Conservation (phyloP, 2,329 filamentous ascomycete species). For the Trichoderma cornu-damae region DNA sequence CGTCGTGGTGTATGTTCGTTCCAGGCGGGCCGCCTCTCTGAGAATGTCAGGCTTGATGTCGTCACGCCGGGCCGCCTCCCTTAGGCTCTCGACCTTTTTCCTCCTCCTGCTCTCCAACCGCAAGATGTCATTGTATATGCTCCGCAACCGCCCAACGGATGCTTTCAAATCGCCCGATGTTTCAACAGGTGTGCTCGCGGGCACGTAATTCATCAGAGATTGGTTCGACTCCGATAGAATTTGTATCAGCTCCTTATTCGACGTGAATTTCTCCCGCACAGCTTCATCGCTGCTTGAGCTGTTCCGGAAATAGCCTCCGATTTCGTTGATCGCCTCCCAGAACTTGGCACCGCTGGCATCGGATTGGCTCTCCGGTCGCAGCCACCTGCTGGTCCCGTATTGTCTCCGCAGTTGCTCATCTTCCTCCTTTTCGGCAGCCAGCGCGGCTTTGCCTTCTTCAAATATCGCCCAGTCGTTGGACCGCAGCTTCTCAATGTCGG, state of each 20-base stretch:
- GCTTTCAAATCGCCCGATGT: constrained; percentile 77
- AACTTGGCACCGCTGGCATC: constrained; percentile 65
- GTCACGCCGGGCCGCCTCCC: constrained; percentile 75
- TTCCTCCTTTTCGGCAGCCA: constrained; percentile 76
- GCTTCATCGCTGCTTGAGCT: constrained; percentile 52
- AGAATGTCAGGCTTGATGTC: constrained; percentile 85
- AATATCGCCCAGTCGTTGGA: constrained; percentile 71
- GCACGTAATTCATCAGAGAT: constrained; percentile 81
- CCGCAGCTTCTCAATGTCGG: constrained; percentile 87
- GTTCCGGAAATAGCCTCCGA: constrained; percentile 77
- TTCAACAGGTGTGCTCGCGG: constrained; percentile 71
- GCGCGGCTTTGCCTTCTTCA: constrained; percentile 72
- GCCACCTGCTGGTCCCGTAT: constrained; percentile 85
- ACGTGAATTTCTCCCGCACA: constrained; percentile 72
- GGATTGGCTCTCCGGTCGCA: constrained; percentile 59
- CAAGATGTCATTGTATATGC: constrained; percentile 76
- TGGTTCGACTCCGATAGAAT: constrained; percentile 76
- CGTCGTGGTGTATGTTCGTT: constrained; percentile 80
- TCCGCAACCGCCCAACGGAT: constrained; percentile 70
- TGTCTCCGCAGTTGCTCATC: constrained; percentile 70
- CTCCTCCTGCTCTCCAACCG: constrained; percentile 75
- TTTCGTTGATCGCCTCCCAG: constrained; percentile 69
- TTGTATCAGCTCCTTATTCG: constrained; percentile 67
- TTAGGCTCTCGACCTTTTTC: constrained; percentile 72
- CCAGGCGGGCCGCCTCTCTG: constrained; percentile 74